Percentiles rank a stretch among this genome's conserved stretches.
These are phyloP conservation scores for Ogataea pignaliae DNA, from an alignment of 805 yeast genomes.

Conservation along the genomic window DNA sequence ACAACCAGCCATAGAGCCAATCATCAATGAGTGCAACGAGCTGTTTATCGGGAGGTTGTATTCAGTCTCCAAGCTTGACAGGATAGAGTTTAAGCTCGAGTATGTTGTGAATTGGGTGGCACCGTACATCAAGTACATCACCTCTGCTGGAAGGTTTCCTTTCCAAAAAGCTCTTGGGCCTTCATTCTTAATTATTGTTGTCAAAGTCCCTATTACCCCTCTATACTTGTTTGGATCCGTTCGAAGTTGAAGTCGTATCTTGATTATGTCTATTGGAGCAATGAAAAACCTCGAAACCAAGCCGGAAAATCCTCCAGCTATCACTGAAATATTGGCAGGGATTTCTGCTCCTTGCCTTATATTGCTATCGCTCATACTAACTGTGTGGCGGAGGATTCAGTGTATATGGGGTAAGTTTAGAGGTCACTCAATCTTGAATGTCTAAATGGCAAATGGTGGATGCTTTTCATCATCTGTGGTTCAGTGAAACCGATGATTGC, in stretches of 20 bases:
- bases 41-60: slow-evolving; percentile 26
- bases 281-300: slow-evolving; percentile 44
- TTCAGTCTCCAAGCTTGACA: slow-evolving; percentile 30
- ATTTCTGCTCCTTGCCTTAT: slow-evolving; percentile 44
- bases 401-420: no score
- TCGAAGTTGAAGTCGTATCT: slow-evolving; percentile 69
- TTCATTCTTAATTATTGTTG: slow-evolving; percentile 50
- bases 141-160: slow-evolving; percentile 90
- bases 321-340: slow-evolving; percentile 45
- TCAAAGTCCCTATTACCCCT: slow-evolving; percentile 36
- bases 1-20: slow-evolving; percentile 78
- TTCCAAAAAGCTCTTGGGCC: slow-evolving; percentile 77
- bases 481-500: no score
- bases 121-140: slow-evolving; percentile 82
- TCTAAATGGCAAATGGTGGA: no score
- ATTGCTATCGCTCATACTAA: slow-evolving; percentile 15
- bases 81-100: slow-evolving; percentile 44
- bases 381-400: background rate
- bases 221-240: slow-evolving; percentile 27
- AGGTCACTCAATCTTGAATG: no score
- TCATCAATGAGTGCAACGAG: slow-evolving; percentile 42
- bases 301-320: slow-evolving; percentile 75
- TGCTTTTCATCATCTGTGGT: no score
- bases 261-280: slow-evolving; percentile 78
- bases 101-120: slow-evolving; percentile 78